A percentile compares a stretch with the other conserved stretches of the same genome.
Conservation (phyloP, 2,329 filamentous ascomycete species). For the Xylaria sp. region DNA sequence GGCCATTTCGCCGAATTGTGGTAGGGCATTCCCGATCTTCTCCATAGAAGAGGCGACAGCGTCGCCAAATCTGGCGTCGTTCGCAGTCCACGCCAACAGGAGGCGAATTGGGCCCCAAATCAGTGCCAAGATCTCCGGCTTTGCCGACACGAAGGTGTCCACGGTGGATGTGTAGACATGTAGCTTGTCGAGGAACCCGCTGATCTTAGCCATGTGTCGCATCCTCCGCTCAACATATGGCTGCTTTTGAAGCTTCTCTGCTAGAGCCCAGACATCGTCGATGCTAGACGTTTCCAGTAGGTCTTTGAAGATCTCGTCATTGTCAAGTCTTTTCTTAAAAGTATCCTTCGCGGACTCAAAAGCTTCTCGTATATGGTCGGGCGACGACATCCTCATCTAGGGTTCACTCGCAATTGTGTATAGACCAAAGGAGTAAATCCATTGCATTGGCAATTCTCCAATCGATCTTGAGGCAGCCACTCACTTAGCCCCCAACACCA, state of each 20-base stretch:
- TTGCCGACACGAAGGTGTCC: background rate
- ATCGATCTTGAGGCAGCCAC: too few relatives aligned
- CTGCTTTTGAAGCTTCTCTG: background rate
- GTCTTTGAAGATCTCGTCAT: background rate
- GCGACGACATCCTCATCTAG: background rate
- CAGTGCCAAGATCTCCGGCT: conserved; percentile 1
- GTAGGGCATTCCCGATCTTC: background rate
- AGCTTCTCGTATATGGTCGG: background rate
- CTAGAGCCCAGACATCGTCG: background rate
- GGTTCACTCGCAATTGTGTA: too few relatives aligned
- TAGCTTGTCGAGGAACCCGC: background rate
- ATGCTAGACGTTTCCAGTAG: background rate
- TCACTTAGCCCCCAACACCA: too few relatives aligned
- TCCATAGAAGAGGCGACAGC: background rate
- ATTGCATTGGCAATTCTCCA: too few relatives aligned
- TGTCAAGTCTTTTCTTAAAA: background rate
- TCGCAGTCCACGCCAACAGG: background rate
- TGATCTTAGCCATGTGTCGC: background rate
- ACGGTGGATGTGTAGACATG: background rate
- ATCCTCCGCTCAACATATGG: background rate
- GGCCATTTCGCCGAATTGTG: conserved; percentile 2
- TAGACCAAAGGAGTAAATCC: too few relatives aligned
- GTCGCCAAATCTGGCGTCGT: background rate
- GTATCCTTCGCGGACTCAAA: background rate
- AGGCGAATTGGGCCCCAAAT: conserved; percentile 11